Percentiles rank a stretch among this genome's conserved stretches.
phyloP scores from a whole-genome alignment of 164 flowering plant genomes.

The Pachysandra terminalis region DNA sequence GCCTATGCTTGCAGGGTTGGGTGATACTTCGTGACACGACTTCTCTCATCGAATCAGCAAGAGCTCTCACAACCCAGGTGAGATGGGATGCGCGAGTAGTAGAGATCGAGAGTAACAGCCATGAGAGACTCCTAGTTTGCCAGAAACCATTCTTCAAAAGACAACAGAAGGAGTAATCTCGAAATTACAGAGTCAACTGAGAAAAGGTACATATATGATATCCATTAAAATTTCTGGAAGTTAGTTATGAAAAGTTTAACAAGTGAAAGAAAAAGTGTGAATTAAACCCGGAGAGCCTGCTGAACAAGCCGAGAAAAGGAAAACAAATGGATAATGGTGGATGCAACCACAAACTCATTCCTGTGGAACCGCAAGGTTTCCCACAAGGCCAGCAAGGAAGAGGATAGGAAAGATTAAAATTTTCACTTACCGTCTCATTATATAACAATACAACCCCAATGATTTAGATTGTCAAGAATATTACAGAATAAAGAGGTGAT shows the following conservation, averaged over 20 bases:
- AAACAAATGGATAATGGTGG: constrained; percentile 14
- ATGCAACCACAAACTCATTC: constrained; percentile 28
- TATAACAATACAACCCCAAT: constrained; percentile 19
- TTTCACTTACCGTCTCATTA: constrained; percentile 23
- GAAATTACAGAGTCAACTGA: background rate
- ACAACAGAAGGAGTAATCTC: constrained; percentile 41
- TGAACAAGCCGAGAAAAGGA: constrained; percentile 12
- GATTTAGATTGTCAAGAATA: constrained; percentile 37
- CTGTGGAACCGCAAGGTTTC: constrained; percentile 73
- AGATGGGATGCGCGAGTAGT: constrained; percentile 97
- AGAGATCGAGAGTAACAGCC: constrained; percentile 69
- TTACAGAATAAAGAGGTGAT: constrained; percentile 38
- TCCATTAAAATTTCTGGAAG: constrained; percentile 33
- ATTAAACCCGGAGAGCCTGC: constrained; percentile 29
- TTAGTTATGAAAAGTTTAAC: constrained; percentile 26
- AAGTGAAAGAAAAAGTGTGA: constrained; percentile 14
- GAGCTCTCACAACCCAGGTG: constrained; percentile 59
- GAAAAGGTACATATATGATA: constrained; percentile 25
- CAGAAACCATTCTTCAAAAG: constrained; percentile 89
- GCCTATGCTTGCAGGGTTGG: constrained; percentile 88
- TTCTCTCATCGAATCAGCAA: constrained; percentile 56
- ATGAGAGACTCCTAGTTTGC: constrained; percentile 84
- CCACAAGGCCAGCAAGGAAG: constrained; percentile 34
- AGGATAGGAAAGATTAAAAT: constrained; percentile 1
- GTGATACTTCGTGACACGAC: constrained; percentile 66